Conservation (phyloP, 129 eudicot species). For the Scalesia atractyloides region DNA sequence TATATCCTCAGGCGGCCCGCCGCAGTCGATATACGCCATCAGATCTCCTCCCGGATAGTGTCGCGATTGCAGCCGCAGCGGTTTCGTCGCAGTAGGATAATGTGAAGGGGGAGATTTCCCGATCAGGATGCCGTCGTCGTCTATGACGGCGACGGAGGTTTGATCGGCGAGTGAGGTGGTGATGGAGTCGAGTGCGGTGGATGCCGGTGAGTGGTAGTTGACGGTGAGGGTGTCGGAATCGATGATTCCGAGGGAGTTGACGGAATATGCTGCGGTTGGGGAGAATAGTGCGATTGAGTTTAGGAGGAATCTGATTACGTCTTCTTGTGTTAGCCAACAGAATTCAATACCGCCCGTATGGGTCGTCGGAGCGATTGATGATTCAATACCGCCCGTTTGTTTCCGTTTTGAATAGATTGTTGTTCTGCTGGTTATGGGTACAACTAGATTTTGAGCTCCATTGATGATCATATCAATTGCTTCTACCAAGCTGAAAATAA, state of each 20-base stretch:
- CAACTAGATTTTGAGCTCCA: slow-evolving; percentile 83
- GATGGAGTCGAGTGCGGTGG: slow-evolving; percentile 45
- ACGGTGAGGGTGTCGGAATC: slow-evolving; percentile 44
- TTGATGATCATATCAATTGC: slow-evolving; percentile 71
- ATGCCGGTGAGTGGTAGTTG: slow-evolving; percentile 58
- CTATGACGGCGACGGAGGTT: slow-evolving; percentile 76
- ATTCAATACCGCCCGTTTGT: slow-evolving; percentile 26
- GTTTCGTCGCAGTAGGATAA: slow-evolving; percentile 68
- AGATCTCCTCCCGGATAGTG: slow-evolving; percentile 81
- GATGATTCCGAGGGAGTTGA: slow-evolving; percentile 60
- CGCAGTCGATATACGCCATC: slow-evolving; percentile 80
- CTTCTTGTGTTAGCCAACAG: slow-evolving; percentile 91
- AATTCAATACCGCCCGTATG: slow-evolving; percentile 57
- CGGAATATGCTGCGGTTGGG: slow-evolving; percentile 43
- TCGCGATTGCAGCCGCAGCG: slow-evolving; percentile 62
- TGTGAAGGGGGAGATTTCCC: slow-evolving; percentile 86
- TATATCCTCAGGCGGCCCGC: slow-evolving; percentile 78
- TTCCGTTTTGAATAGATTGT: slow-evolving; percentile 38
- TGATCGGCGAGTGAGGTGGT: slow-evolving; percentile 41
- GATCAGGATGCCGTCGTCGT: slow-evolving; percentile 51
- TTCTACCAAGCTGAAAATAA: slow-evolving; percentile 62
- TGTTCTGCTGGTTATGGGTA: slow-evolving; percentile 54
- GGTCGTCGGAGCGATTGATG: slow-evolving; percentile 34
- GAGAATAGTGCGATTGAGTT: slow-evolving; percentile 74
- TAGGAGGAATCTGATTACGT: slow-evolving; percentile 65